phyloP scores from a whole-genome alignment of 2,329 filamentous ascomycete genomes.

The Paecilomyces niveus region DNA sequence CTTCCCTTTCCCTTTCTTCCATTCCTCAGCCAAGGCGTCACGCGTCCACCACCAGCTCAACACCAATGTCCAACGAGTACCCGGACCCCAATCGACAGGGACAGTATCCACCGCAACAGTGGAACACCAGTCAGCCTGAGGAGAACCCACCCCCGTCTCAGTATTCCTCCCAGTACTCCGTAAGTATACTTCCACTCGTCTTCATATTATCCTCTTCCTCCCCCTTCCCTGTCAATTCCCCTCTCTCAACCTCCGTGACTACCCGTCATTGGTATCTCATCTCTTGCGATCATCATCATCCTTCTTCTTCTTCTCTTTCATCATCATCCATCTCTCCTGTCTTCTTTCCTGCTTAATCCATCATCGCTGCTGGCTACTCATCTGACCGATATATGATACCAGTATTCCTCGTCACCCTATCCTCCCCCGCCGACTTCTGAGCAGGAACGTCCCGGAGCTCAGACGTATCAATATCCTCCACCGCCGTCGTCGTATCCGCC shows the following conservation, averaged over 20 bases:
- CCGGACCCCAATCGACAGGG: slow-evolving; percentile 38
- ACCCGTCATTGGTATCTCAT: background rate
- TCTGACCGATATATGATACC: slow-evolving; percentile 5
- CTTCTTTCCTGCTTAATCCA: slow-evolving; percentile 1
- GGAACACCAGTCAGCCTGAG: slow-evolving; percentile 32
- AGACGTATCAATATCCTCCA: slow-evolving; percentile 25
- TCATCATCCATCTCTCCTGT: slow-evolving; percentile 1
- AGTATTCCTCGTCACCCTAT: slow-evolving; percentile 27
- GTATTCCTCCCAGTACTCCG: slow-evolving; percentile 31
- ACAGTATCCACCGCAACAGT: slow-evolving; percentile 39
- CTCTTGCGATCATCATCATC: no score
- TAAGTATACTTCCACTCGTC: slow-evolving; percentile 21
- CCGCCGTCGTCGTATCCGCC: slow-evolving; percentile 28
- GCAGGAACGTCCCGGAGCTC: slow-evolving; percentile 7
- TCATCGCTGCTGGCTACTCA: background rate
- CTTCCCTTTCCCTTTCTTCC: slow-evolving; percentile 14
- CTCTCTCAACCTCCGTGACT: background rate
- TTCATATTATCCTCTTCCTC: slow-evolving; percentile 9
- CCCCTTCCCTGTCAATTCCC: background rate
- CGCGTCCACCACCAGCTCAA: slow-evolving; percentile 9
- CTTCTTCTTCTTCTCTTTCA: background rate
- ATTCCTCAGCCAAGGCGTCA: slow-evolving; percentile 5
- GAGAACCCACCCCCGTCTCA: slow-evolving; percentile 29
- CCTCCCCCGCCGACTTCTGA: slow-evolving; percentile 15
- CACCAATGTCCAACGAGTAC: slow-evolving; percentile 35